Evolutionary conservation across 768 basidiomycete species (phyloP).

Genomic region (Kwoniella sp.): DNA sequence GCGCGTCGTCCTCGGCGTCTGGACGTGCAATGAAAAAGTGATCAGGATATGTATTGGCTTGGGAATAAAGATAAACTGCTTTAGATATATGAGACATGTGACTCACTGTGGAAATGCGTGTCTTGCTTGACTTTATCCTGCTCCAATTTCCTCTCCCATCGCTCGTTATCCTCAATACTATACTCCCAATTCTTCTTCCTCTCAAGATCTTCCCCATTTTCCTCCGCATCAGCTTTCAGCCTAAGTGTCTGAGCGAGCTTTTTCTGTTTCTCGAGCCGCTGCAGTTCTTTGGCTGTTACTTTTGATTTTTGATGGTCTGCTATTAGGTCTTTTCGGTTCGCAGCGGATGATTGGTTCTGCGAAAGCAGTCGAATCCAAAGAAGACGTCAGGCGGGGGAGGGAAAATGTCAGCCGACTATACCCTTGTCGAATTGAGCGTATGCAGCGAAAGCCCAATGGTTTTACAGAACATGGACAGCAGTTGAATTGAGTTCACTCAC

Average conservation of each 20-base stretch:
- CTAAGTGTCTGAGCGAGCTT: constrained; percentile 85
- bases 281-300: constrained; percentile 73
- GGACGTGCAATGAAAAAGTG: too few relatives aligned
- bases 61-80: too few relatives aligned
- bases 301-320: constrained; percentile 80
- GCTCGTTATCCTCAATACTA: constrained; percentile 91
- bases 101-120: constrained; percentile 74
- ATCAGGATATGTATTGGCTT: neutral
- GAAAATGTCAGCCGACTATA: neutral
- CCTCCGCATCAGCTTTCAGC: constrained; percentile 82
- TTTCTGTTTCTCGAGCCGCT: constrained; percentile 82
- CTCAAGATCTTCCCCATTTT: constrained; percentile 87
- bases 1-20: constrained; percentile 90
- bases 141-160: constrained; percentile 76
- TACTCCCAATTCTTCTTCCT: constrained; percentile 92
- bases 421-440: too few relatives aligned
- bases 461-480: too few relatives aligned
- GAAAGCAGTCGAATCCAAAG: neutral
- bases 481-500: too few relatives aligned
- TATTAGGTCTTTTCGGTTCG: constrained; percentile 81
- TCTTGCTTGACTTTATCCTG: constrained; percentile 78
- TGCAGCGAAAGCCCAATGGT: too few relatives aligned
- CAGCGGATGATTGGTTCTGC: constrained; percentile 74
- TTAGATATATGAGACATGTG: too few relatives aligned
- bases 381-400: too few relatives aligned